Evolutionary conservation across 345 rosid species (phyloP), one percentile per base, ranked within the genome.

Genomic region (Moringa oleifera): DNA sequence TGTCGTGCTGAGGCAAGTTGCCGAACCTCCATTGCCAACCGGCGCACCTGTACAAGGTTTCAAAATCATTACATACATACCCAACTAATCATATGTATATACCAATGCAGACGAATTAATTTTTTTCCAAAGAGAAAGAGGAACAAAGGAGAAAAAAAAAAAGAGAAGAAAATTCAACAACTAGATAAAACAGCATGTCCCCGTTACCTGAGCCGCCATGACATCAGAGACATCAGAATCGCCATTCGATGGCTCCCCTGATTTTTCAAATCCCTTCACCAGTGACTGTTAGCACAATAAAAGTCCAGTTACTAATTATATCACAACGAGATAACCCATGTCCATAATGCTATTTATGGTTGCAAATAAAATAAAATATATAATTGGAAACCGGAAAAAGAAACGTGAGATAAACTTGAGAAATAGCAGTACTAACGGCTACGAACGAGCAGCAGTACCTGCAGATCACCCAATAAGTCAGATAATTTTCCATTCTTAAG

Each of bases 401-500:
- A 18, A 51, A 24, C 58, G 33, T 46, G 18, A 24, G 36, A 18
- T 12, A 36, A 59, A 22, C 10, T 21, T 20, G 25, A 55, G 33
- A 52, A 51, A 50, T 11, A 5, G 11, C 37, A 5, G 11, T n/a
- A n/a, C 22, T 41, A 51, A 47, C 37, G 16, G 25, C 51, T 1
- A n/a, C 18, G 24, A 57, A 45, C 12, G 23, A 57, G 62, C 19
- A 41, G 1, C 7, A 57, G 51, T 64, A 95, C 99, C 90, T 87
- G 89, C 59, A 95, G 68, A 64, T 95, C 90, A 53, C 88, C 91
- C 49, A 95, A 22, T 33, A 90, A 4, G 4, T 90, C 96, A 0
- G 99, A 80, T 70, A 95, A 73, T 77, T 95, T 91, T 0, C 97
- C 93, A 64, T 94, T 89, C 52, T 87, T 83, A 9, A 91, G 11